phyloP scores from a whole-genome alignment of 2,329 filamentous ascomycete species.

The Chaetomium globosum region DNA sequence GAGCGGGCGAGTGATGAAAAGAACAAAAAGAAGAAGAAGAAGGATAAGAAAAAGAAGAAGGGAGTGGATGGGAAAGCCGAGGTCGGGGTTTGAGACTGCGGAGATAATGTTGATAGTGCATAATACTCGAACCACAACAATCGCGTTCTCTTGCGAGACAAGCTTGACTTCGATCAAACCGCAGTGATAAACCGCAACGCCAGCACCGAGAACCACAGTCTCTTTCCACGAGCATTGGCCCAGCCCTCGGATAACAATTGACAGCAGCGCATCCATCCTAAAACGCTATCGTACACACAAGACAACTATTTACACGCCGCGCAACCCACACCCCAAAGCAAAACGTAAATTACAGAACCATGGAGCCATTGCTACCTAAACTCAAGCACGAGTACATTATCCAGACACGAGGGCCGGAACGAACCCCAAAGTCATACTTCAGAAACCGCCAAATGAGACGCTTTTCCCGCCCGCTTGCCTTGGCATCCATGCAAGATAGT shows the following conservation, averaged over 20 bases:
- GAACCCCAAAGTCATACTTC: background rate
- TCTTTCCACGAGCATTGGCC: too few species aligned
- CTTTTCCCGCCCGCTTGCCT: conserved; percentile 4
- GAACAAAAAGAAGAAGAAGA: conserved; percentile 30
- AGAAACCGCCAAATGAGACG: background rate
- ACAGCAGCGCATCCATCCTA: too few species aligned
- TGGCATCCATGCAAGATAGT: background rate
- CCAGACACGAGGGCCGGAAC: conserved; percentile 1
- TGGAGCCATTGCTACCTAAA: background rate
- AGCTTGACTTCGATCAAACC: background rate
- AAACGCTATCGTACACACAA: background rate
- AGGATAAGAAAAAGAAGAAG: conserved; percentile 30
- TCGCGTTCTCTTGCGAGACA: background rate
- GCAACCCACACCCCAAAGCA: too few species aligned
- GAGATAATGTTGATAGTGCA: background rate
- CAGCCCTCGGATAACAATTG: background rate
- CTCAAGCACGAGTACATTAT: conserved; percentile 16
- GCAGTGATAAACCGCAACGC: background rate
- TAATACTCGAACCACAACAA: background rate
- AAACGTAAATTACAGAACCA: background rate
- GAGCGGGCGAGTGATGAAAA: conserved; percentile 8
- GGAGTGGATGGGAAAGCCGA: conserved; percentile 1
- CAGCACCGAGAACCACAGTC: background rate
- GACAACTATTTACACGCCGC: background rate
- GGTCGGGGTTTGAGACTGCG: background rate